Conservation (phyloP, 352 stramenopile species). For the Phytophthora pisi region DNA sequence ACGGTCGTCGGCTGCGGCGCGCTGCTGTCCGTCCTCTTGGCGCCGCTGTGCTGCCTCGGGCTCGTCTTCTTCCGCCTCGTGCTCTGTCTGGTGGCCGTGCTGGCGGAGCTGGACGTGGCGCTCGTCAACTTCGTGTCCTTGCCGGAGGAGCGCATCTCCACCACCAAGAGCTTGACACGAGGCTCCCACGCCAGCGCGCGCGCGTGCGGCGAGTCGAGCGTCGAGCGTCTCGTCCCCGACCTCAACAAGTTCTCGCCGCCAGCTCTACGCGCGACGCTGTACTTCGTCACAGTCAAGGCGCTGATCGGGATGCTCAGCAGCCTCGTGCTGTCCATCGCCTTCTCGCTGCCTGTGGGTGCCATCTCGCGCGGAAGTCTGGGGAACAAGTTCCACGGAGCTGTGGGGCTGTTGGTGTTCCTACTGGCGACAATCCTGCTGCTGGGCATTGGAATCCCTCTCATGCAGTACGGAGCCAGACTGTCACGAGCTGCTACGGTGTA, state of each 20-base stretch:
- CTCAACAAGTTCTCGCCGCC: conserved; percentile 50
- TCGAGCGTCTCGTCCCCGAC: conserved; percentile 56
- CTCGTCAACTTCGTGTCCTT: conserved; percentile 74
- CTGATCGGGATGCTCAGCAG: conserved; percentile 54
- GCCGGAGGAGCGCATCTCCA: conserved; percentile 54
- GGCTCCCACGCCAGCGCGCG: conserved; percentile 40
- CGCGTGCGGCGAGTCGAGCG: conserved; percentile 39
- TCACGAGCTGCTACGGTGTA: conserved; percentile 58
- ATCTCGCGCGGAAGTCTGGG: conserved; percentile 41
- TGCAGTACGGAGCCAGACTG: conserved; percentile 53
- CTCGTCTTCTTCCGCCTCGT: conserved; percentile 60
- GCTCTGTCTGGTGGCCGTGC: conserved; percentile 52
- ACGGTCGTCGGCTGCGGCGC: conserved; percentile 45
- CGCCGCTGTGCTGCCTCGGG: conserved; percentile 64
- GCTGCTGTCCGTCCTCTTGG: conserved; percentile 43
- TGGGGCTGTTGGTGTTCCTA: conserved; percentile 54
- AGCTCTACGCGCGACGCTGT: conserved; percentile 53
- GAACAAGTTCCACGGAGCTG: conserved; percentile 47
- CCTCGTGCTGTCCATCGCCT: conserved; percentile 55
- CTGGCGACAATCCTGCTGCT: conserved; percentile 53
- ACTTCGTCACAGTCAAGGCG: conserved; percentile 73
- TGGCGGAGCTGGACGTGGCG: conserved; percentile 62
- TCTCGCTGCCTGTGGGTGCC: conserved; percentile 54
- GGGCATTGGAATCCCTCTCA: conserved; percentile 55
- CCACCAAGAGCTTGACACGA: conserved; percentile 41